Evolutionary conservation across 352 stramenopile species (phyloP).

Genomic region (Phytophthora pseudosyringae): DNA sequence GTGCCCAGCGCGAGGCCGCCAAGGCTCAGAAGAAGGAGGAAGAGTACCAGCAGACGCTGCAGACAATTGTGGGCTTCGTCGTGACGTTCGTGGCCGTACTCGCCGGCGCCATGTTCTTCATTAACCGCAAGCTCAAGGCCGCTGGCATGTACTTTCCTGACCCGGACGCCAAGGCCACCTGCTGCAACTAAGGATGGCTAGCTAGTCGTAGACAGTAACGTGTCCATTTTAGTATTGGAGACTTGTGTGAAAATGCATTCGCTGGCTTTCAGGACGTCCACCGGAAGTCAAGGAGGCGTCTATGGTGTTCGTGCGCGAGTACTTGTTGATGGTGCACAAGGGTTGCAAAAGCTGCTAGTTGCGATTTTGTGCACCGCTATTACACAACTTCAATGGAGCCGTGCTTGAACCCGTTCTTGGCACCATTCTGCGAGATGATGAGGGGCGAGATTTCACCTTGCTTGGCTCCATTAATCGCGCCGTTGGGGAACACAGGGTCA

Average conservation of each 20-base stretch:
- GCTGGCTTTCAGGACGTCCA: constrained; percentile 16
- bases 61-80: constrained; percentile 76
- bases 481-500: constrained; percentile 39
- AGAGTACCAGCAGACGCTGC: constrained; percentile 70
- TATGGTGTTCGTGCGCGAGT: constrained; percentile 22
- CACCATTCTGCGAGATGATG: constrained; percentile 42
- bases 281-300: constrained; percentile 8
- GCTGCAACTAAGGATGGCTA: constrained; percentile 48
- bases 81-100: constrained; percentile 66
- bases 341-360: constrained; percentile 12
- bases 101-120: constrained; percentile 63
- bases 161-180: constrained; percentile 58
- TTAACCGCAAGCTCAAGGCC: constrained; percentile 87
- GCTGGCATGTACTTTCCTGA: constrained; percentile 83
- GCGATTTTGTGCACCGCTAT: constrained; percentile 4
- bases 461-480: constrained; percentile 39
- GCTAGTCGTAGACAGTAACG: constrained; percentile 24
- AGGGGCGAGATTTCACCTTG: constrained; percentile 58
- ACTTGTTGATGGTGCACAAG: constrained; percentile 22
- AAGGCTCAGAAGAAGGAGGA: constrained; percentile 71
- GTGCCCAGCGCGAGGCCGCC: constrained; percentile 57
- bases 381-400: constrained; percentile 46
- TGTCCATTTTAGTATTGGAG: constrained; percentile 15
- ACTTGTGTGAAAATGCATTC: constrained; percentile 27
- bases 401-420: constrained; percentile 42